phyloP scores from a whole-genome alignment of 1,139 yeast species.

The Zhuliangozyma parablackwelliae region DNA sequence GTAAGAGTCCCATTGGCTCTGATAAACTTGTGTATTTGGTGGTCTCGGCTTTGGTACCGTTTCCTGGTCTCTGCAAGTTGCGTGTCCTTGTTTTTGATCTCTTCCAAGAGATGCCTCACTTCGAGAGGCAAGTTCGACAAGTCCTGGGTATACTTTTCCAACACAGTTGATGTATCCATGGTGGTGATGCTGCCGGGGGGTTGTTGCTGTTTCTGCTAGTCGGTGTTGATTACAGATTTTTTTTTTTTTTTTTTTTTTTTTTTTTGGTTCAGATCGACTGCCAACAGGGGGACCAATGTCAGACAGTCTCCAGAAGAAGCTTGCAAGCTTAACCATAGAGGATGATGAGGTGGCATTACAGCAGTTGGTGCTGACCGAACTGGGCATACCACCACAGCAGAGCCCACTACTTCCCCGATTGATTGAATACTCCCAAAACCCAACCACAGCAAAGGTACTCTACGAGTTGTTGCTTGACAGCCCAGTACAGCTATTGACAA shows the following conservation, averaged over 20 bases:
- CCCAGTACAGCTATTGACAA: conserved; percentile 15
- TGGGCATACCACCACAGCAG: not conserved
- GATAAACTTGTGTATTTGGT: conserved; percentile 76
- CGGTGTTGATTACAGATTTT: too few species aligned
- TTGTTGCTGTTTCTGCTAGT: too few species aligned
- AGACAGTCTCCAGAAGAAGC: too few species aligned
- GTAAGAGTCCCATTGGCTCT: conserved; percentile 78
- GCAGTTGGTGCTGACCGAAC: too few species aligned
- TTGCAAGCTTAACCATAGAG: too few species aligned
- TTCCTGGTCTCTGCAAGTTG: conserved; percentile 64
- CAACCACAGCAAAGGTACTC: conserved; percentile 10
- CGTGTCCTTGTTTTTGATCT: conserved; percentile 66
- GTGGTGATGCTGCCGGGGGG: too few species aligned
- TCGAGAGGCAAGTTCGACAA: conserved; percentile 88
- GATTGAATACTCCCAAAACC: conserved; percentile 12
- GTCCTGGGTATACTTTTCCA: conserved; percentile 47
- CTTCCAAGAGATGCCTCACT: conserved; percentile 74
- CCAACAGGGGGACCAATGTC: too few species aligned
- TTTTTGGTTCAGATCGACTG: too few species aligned
- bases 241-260: too few species aligned
- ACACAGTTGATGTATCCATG: conserved; percentile 49
- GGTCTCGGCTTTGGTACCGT: conserved; percentile 68
- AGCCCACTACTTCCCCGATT: too few species aligned
- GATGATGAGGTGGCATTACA: too few species aligned
- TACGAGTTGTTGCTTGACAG: conserved; percentile 18